These are phyloP conservation scores for Trichoderma koningiopsis DNA, from an alignment of 2,329 filamentous ascomycete species.

Conservation along the genomic window DNA sequence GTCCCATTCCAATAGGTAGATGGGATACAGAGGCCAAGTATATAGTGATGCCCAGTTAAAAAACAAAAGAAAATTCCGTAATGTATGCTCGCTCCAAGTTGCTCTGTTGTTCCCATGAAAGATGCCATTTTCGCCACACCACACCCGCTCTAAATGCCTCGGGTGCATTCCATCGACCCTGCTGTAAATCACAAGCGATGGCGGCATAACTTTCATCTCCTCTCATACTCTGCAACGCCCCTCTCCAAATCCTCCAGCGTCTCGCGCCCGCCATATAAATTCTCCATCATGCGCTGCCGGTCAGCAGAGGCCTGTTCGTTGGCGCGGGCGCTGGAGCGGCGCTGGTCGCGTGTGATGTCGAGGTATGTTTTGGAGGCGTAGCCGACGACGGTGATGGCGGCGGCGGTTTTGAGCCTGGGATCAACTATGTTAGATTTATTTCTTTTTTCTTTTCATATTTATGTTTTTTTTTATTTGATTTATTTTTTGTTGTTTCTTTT, in stretches of 20 bases:
- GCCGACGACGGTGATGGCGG: slow-evolving; percentile 38
- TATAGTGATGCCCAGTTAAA: neutral
- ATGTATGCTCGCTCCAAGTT: slow-evolving; percentile 16
- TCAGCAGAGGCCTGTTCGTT: slow-evolving; percentile 41
- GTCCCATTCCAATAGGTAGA: neutral
- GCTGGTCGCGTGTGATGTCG: slow-evolving; percentile 35
- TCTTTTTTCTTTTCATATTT: neutral
- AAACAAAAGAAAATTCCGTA: neutral
- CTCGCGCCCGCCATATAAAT: slow-evolving; percentile 53
- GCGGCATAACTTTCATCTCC: slow-evolving; percentile 31
- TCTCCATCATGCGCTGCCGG: slow-evolving; percentile 46
- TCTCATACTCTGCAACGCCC: slow-evolving; percentile 51
- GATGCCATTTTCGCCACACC: neutral
- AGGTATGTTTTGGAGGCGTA: slow-evolving; percentile 41
- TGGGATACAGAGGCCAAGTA: neutral
- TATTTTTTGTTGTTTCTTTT: neutral
- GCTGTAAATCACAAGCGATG: neutral
- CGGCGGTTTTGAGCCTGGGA: slow-evolving; percentile 38
- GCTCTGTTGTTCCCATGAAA: neutral
- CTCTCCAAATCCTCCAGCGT: slow-evolving; percentile 52
- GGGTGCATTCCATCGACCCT: neutral
- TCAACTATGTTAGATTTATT: neutral
- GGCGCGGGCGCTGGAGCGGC: slow-evolving; percentile 35
- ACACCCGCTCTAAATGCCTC: neutral
- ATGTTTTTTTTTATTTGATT: neutral